These are phyloP conservation scores for Erigeron philadelphicus DNA, from an alignment of 140 eudicot genomes.

Conservation along the genomic window DNA sequence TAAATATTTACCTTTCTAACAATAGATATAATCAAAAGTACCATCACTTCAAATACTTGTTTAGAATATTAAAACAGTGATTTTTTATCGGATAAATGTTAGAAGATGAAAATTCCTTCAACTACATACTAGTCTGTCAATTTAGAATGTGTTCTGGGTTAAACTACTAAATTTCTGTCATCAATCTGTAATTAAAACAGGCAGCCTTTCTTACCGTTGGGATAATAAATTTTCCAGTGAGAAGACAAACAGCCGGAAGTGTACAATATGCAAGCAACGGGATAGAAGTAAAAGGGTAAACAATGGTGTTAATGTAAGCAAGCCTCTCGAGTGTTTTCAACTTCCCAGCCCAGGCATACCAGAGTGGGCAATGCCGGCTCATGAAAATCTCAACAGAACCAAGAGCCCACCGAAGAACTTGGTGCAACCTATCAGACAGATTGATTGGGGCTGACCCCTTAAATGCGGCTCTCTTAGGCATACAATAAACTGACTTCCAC, in stretches of 20 bases:
- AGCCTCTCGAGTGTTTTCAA: slow-evolving; percentile 73
- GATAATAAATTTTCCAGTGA: slow-evolving; percentile 84
- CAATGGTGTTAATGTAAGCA: slow-evolving; percentile 82
- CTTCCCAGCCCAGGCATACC: slow-evolving; percentile 87
- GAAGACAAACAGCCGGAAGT: slow-evolving; percentile 88
- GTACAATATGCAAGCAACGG: slow-evolving; percentile 79
- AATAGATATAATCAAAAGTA: too few relatives aligned
- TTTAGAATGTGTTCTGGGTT: too few relatives aligned
- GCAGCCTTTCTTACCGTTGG: slow-evolving; percentile 54
- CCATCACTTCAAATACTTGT: neutral
- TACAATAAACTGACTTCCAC: slow-evolving; percentile 84
- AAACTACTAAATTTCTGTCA: neutral
- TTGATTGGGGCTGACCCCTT: slow-evolving; percentile 92
- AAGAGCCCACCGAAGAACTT: slow-evolving; percentile 91
- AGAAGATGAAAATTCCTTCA: too few relatives aligned
- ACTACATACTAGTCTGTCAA: too few relatives aligned
- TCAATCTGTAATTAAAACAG: neutral
- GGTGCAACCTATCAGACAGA: slow-evolving; percentile 83
- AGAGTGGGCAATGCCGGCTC: slow-evolving; percentile 87
- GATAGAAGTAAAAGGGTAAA: slow-evolving; percentile 85
- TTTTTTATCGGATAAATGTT: too few relatives aligned
- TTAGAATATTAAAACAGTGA: too few relatives aligned
- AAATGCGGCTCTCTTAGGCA: slow-evolving; percentile 73
- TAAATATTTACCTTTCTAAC: too few relatives aligned
- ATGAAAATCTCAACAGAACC: slow-evolving; percentile 87